Percentiles rank a stretch among this genome's conserved stretches.
phyloP scores from a whole-genome alignment of 1,139 yeast genomes.

The Sugiyamaella sp. region DNA sequence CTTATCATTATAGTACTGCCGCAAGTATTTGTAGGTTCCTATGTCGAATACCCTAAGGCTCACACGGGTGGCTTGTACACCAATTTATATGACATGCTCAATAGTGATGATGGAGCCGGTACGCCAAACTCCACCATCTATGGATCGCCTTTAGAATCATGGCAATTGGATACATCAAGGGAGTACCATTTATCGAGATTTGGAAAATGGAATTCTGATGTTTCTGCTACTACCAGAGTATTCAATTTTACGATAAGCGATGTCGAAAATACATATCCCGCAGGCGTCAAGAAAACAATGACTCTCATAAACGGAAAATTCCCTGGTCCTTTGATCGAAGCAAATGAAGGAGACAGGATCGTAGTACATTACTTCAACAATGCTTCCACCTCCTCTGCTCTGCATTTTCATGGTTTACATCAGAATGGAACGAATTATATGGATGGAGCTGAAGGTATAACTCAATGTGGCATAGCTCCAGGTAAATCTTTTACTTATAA shows the following conservation, averaged over 20 bases:
- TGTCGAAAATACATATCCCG: slow-evolving; percentile 61
- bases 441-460: slow-evolving; percentile 82
- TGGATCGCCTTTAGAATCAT: slow-evolving; percentile 31
- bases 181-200: slow-evolving; percentile 35
- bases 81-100: slow-evolving; percentile 17
- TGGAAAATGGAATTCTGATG: slow-evolving; percentile 29
- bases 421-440: slow-evolving; percentile 64
- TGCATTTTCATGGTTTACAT: slow-evolving; percentile 85
- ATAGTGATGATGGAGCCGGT: slow-evolving; percentile 14
- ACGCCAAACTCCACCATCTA: slow-evolving; percentile 25
- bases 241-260: slow-evolving; percentile 69
- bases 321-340: slow-evolving; percentile 77
- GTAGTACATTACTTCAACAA: slow-evolving; percentile 64
- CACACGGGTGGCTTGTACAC: slow-evolving; percentile 14
- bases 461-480: slow-evolving; percentile 80
- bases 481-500: slow-evolving; percentile 65
- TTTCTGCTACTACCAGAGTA: slow-evolving; percentile 35
- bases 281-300: slow-evolving; percentile 60
- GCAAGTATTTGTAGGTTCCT: neutral
- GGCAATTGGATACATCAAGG: slow-evolving; percentile 39
- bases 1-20: slow-evolving; percentile 1
- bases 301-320: slow-evolving; percentile 73
- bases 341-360: slow-evolving; percentile 67
- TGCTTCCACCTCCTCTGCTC: slow-evolving; percentile 62
- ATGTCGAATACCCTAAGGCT: neutral